Percentiles rank a stretch among this genome's conserved stretches.
Conservation (phyloP, 305 asterid species). For the Fraxinus angustifolia region DNA sequence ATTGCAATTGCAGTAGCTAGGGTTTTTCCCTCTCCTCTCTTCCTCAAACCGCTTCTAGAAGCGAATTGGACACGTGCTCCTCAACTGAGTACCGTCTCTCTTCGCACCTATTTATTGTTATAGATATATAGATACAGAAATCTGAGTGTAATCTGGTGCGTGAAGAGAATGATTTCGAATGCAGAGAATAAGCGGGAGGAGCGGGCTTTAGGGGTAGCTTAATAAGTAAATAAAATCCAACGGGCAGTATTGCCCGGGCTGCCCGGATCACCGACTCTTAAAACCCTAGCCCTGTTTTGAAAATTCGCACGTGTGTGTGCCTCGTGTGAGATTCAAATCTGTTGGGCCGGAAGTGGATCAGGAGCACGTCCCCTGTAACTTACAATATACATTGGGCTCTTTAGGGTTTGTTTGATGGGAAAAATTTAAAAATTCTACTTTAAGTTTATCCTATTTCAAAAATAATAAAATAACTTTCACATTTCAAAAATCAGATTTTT, state of each 20-base stretch:
- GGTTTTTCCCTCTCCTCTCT: slow-evolving; percentile 24
- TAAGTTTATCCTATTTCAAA: no score
- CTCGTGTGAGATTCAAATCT: neutral
- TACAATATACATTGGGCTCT: no score
- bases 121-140: slow-evolving; percentile 1
- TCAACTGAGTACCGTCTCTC: neutral
- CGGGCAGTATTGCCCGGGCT: slow-evolving; percentile 33
- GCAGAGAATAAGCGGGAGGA: slow-evolving; percentile 41
- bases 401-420: no score
- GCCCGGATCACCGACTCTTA: slow-evolving; percentile 27
- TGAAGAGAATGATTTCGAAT: slow-evolving; percentile 30
- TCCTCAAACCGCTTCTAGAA: neutral
- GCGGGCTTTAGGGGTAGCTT: slow-evolving; percentile 14
- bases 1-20: slow-evolving; percentile 24
- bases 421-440: no score
- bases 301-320: neutral
- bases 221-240: slow-evolving; percentile 17
- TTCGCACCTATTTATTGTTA: neutral
- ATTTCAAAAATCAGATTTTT: no score
- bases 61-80: slow-evolving; percentile 11
- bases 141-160: slow-evolving; percentile 5
- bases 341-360: neutral
- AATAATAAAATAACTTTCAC: no score
- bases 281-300: slow-evolving; percentile 26
- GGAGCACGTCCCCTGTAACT: neutral